These are phyloP conservation scores for Vaccinium vitisidaea DNA, from an alignment of 148 eudicot species.

Conservation along the genomic window DNA sequence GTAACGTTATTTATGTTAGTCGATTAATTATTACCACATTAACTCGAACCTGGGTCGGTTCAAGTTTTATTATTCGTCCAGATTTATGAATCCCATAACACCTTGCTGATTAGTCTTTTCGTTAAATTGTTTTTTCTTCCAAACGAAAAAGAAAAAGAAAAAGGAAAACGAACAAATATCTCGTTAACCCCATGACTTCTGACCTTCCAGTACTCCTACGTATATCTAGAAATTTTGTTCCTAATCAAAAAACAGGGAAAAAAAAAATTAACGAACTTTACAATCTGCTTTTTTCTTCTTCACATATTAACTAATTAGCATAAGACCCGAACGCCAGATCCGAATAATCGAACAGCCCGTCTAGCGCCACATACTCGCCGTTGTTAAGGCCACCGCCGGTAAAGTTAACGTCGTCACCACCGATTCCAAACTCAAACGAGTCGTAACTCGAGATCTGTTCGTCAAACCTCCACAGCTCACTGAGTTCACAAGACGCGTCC, in stretches of 20 bases:
- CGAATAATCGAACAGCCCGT: constrained; percentile 64
- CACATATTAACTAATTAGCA: constrained; percentile 19
- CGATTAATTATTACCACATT: too few relatives aligned
- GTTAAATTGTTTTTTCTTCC: background rate
- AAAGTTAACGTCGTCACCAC: constrained; percentile 5
- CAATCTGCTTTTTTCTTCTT: background rate
- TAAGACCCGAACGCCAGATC: constrained; percentile 52
- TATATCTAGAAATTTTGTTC: background rate
- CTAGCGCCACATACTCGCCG: constrained; percentile 56
- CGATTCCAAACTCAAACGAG: constrained; percentile 47
- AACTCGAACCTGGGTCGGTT: too few relatives aligned
- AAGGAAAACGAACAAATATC: background rate
- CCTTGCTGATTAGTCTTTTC: background rate
- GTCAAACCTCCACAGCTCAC: constrained; percentile 48
- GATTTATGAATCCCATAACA: background rate
- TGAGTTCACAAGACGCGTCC: constrained; percentile 35
- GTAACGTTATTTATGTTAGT: too few relatives aligned
- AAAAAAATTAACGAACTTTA: constrained; percentile 11
- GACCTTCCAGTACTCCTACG: background rate
- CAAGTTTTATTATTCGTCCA: background rate
- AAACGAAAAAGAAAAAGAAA: background rate
- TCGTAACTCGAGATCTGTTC: constrained; percentile 41
- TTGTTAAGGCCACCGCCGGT: background rate
- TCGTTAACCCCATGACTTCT: background rate
- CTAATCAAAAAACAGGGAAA: too few relatives aligned